A percentile compares a stretch with the other conserved stretches of the same genome.
These are phyloP conservation scores for Cucurbita moschata DNA, from an alignment of 306 rosid genomes.

Conservation along the genomic window DNA sequence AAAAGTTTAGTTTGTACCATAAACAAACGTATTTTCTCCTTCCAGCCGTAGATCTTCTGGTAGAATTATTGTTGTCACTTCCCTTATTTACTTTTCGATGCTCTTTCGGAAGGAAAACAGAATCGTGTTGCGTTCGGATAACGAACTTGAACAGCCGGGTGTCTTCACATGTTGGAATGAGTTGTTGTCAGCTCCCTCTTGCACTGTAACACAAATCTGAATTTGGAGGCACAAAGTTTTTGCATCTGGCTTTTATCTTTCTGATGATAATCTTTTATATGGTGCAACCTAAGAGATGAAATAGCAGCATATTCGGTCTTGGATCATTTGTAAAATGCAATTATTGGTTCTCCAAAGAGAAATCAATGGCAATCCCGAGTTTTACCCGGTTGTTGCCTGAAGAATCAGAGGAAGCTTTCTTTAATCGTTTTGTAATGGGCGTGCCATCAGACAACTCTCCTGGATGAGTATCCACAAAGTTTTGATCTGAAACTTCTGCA, in stretches of 20 bases:
- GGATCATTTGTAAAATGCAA: neutral
- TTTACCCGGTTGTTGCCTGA: constrained; percentile 36
- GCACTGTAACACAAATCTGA: neutral
- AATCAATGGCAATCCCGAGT: neutral
- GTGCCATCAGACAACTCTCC: constrained; percentile 29
- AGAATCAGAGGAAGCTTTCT: constrained; percentile 24
- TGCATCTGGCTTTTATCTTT: neutral
- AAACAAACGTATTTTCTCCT: constrained; percentile 1
- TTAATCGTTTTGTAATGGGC: constrained; percentile 38
- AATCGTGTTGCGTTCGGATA: neutral
- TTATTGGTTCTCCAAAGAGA: neutral
- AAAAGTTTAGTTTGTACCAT: constrained; percentile 6
- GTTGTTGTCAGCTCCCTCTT: neutral
- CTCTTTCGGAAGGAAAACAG: neutral
- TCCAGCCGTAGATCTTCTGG: constrained; percentile 3
- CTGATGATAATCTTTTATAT: neutral
- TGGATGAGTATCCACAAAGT: constrained; percentile 39
- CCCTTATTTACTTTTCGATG: neutral
- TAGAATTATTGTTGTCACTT: neutral
- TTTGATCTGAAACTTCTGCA: constrained; percentile 66
- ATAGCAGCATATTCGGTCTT: neutral
- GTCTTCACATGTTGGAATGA: neutral
- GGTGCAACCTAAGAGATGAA: neutral
- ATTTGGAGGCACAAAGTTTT: neutral
- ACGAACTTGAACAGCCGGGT: neutral